A percentile compares a stretch with the other conserved stretches of the same genome.
Evolutionary conservation across 2,329 filamentous ascomycete genomes (phyloP).

Genomic region (Penicillium sp.): DNA sequence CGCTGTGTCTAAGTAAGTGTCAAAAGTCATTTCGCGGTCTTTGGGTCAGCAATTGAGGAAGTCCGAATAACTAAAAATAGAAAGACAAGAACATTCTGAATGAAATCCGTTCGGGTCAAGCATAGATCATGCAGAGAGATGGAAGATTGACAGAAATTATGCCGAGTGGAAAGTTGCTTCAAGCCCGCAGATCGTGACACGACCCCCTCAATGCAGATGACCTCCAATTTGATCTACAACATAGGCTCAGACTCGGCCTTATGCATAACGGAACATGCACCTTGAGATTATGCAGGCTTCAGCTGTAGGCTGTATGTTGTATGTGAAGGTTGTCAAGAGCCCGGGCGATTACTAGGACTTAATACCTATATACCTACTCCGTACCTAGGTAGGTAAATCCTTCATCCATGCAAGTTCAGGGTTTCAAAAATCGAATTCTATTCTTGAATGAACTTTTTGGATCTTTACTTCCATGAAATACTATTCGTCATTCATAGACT

Average conservation of each 20-base stretch:
- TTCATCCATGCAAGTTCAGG: neutral
- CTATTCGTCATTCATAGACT: conserved; percentile 7
- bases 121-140: conserved; percentile 2
- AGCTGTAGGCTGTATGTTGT: neutral
- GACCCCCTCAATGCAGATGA: conserved; percentile 20
- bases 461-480: conserved; percentile 16
- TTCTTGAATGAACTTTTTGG: conserved; percentile 2
- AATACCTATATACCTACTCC: neutral
- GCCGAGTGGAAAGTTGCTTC: conserved; percentile 8
- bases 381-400: too few species aligned
- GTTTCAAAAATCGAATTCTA: neutral
- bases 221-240: conserved; percentile 13
- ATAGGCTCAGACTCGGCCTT: conserved; percentile 2
- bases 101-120: neutral
- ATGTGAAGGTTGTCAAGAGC: neutral
- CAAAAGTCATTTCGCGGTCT: too few species aligned
- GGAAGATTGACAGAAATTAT: neutral
- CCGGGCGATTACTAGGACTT: neutral
- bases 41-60: too few species aligned
- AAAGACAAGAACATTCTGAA: neutral
- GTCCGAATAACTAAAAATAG: neutral
- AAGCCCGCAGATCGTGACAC: conserved; percentile 18
- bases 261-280: conserved; percentile 6
- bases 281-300: conserved; percentile 8
- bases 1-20: too few species aligned